Conservation (phyloP, 305 asterid species). For the Solanum hybrid region DNA sequence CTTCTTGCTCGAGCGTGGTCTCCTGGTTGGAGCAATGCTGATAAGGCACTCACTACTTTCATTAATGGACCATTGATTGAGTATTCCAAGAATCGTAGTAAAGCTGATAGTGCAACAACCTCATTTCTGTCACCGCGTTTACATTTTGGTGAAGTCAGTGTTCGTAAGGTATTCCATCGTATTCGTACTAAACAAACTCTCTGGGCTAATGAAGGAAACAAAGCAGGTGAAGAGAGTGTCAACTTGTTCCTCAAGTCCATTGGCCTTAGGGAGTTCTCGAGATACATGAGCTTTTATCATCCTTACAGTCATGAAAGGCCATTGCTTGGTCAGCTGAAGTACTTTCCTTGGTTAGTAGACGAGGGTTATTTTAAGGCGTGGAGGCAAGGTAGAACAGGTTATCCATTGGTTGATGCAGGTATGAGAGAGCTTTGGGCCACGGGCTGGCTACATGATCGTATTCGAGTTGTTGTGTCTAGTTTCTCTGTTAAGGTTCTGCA, state of each 20-base stretch:
- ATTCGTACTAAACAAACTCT: constrained; percentile 73
- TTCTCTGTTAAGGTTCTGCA: constrained; percentile 91
- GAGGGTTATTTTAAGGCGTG: constrained; percentile 84
- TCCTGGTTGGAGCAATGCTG: constrained; percentile 95
- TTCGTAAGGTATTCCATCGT: constrained; percentile 76
- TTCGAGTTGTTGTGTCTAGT: constrained; percentile 86
- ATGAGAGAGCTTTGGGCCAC: constrained; percentile 98
- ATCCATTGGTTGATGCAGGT: constrained; percentile 94
- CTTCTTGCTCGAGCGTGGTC: constrained; percentile 94
- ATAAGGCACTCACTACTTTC: constrained; percentile 68
- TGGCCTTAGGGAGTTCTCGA: constrained; percentile 84
- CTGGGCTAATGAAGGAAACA: constrained; percentile 87
- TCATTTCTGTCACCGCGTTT: constrained; percentile 88
- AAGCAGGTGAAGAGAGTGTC: constrained; percentile 84
- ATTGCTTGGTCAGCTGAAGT: constrained; percentile 63
- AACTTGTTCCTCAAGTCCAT: constrained; percentile 83
- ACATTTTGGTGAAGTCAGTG: constrained; percentile 88
- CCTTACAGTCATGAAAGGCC: constrained; percentile 92
- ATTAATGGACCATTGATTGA: constrained; percentile 72
- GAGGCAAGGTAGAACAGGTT: constrained; percentile 95
- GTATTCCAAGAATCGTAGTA: constrained; percentile 70
- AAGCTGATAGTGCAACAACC: constrained; percentile 87
- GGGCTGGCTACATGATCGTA: constrained; percentile 97
- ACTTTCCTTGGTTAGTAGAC: constrained; percentile 84
- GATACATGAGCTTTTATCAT: constrained; percentile 87